Conservation (phyloP, 2,329 filamentous ascomycete genomes). For the Pezizomycotina sp. region DNA sequence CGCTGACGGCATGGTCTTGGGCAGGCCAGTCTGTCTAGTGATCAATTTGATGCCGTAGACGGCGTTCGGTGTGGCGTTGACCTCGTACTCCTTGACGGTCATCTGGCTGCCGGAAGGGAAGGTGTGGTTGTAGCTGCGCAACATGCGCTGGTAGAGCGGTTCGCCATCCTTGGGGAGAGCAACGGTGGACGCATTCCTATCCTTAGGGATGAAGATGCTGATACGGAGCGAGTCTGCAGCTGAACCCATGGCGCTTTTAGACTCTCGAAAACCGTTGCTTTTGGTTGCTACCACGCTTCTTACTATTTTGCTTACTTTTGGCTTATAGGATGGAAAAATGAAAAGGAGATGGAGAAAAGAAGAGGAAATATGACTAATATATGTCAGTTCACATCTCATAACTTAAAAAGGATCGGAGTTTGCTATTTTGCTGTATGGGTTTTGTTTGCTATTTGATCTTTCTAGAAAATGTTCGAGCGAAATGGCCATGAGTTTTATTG, state of each 20-base stretch:
- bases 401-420: too few relatives aligned
- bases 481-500: too few relatives aligned
- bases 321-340: too few relatives aligned
- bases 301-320: too few relatives aligned
- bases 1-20: slow-evolving; percentile 1
- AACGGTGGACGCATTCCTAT: slow-evolving; percentile 8
- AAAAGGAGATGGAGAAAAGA: too few relatives aligned
- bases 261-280: too few relatives aligned
- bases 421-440: too few relatives aligned
- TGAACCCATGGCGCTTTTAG: neutral
- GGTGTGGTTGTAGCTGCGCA: slow-evolving; percentile 3
- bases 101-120: neutral
- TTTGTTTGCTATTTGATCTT: too few relatives aligned
- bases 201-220: neutral
- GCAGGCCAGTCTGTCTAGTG: neutral
- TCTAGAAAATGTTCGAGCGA: too few relatives aligned
- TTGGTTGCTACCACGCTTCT: too few relatives aligned
- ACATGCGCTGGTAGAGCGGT: neutral
- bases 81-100: slow-evolving; percentile 6
- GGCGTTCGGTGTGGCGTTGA: slow-evolving; percentile 2
- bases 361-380: too few relatives aligned
- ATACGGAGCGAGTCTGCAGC: neutral
- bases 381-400: too few relatives aligned
- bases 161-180: slow-evolving; percentile 10
- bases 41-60: slow-evolving; percentile 8